Evolutionary conservation across 2,329 filamentous ascomycete genomes (phyloP).

Genomic region (Balansia obtecta): DNA sequence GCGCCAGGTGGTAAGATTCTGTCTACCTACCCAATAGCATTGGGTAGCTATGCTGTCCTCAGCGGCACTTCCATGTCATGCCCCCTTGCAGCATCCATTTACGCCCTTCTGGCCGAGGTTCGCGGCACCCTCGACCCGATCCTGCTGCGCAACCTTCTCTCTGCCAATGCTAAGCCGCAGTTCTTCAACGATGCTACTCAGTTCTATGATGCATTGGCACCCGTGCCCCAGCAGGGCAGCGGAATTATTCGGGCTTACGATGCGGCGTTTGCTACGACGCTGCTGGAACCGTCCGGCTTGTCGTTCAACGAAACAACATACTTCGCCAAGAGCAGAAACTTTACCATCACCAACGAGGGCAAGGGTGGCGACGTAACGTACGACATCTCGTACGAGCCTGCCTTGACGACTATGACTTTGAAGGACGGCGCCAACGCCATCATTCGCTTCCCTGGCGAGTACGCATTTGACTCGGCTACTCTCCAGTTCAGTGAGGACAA

Average conservation of each 20-base stretch:
- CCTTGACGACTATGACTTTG: slow-evolving; percentile 41
- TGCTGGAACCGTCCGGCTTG: slow-evolving; percentile 41
- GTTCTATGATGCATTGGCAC: slow-evolving; percentile 30
- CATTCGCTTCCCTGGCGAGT: slow-evolving; percentile 31
- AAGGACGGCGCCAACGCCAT: slow-evolving; percentile 22
- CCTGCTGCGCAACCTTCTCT: slow-evolving; percentile 34
- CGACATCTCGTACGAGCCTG: slow-evolving; percentile 33
- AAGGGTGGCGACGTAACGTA: slow-evolving; percentile 35
- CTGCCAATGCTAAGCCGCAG: slow-evolving; percentile 35
- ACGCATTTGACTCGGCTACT: slow-evolving; percentile 26
- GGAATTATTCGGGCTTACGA: slow-evolving; percentile 48
- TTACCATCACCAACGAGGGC: slow-evolving; percentile 43
- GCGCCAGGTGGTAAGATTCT: slow-evolving; percentile 44
- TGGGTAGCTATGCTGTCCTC: slow-evolving; percentile 36
- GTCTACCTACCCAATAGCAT: slow-evolving; percentile 36
- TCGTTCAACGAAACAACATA: slow-evolving; percentile 52
- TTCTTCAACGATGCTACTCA: slow-evolving; percentile 30
- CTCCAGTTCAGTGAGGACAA: slow-evolving; percentile 28
- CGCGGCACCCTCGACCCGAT: slow-evolving; percentile 35
- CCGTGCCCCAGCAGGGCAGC: slow-evolving; percentile 47
- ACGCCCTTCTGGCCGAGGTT: slow-evolving; percentile 38
- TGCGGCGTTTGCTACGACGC: slow-evolving; percentile 38
- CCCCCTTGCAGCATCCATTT: slow-evolving; percentile 40
- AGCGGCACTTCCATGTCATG: slow-evolving; percentile 50
- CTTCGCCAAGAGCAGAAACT: slow-evolving; percentile 33